phyloP scores from a whole-genome alignment of 805 yeast genomes.

The Candida tammaniensis region DNA sequence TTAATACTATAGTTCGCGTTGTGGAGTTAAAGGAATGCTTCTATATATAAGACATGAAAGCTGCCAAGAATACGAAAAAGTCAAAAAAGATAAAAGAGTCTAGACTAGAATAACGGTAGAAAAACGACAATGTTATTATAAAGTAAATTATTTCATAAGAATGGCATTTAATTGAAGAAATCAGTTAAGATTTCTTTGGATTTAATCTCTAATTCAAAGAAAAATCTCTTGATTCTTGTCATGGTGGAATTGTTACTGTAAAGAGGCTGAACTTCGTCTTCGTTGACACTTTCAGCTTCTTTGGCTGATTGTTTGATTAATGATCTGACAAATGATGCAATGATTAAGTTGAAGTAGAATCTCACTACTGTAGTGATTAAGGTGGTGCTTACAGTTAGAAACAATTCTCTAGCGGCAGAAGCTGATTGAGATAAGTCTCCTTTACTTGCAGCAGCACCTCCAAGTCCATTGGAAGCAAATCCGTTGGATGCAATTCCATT shows the following conservation, averaged over 20 bases:
- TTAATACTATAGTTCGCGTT: no score
- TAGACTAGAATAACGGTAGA: background rate
- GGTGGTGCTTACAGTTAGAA: conserved; percentile 52
- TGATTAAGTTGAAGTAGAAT: conserved; percentile 56
- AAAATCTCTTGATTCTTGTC: conserved; percentile 19
- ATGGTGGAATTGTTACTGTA: conserved; percentile 18
- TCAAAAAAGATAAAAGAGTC: background rate
- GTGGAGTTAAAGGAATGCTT: no score
- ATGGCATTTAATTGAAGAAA: no score
- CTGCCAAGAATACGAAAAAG: no score
- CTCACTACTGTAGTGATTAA: conserved; percentile 47
- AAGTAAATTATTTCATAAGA: background rate
- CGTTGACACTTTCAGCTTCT: conserved; percentile 18
- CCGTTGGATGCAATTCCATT: conserved; percentile 10
- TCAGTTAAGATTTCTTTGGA: conserved; percentile 28
- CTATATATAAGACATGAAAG: no score
- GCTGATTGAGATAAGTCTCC: conserved; percentile 65
- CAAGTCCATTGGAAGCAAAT: conserved; percentile 8
- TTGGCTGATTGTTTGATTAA: conserved; percentile 39
- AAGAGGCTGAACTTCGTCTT: conserved; percentile 27
- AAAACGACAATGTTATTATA: no score
- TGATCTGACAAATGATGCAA: conserved; percentile 58
- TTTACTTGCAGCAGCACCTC: background rate
- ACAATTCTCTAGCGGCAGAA: conserved; percentile 51
- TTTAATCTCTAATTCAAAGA: conserved; percentile 29